Evolutionary conservation across 164 flowering plant species (phyloP), one percentile per base, ranked within the genome.

Genomic region (Aristolochia contorta): DNA sequence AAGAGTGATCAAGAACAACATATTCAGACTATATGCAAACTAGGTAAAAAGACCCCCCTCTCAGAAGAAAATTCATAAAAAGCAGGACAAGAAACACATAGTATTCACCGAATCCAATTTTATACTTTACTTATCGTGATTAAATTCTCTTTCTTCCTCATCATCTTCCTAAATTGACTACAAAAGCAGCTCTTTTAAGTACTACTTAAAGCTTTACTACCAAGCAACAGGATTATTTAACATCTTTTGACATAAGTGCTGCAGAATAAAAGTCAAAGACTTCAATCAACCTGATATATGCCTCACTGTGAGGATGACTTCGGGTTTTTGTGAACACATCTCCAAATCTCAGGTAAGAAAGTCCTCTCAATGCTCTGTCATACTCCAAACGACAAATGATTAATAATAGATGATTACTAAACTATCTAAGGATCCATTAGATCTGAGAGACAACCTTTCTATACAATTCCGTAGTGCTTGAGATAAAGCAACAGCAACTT

Each of bases 401-500:
- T 37, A 37, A 37, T 37, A 37, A 37, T 37, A 37, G 9, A 37
- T 10, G 7, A 37, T 10, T 37, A 37, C 9, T 37, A 37, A 37
- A 37, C 43, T 37, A 37, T 37, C 16, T 60, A 50, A 54, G 23
- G 18, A 20, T 46, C 18, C 32, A 12, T 43, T 27, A n/a, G 53
- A 60, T 5, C 58, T 64, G 48, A 49, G 57, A 20, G 54, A 53
- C 37, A 50, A 93, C 99, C 94, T 93, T 73, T 90, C 97, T 48
- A 93, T 80, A 62, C 93, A 64, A 78, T 88, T 90, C 67, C 90
- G 76, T 52, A 93, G 65, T 63, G 97, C 89, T 74, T 93, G 99
- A 63, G 97, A 87, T 53, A 93, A 67, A 72, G 99, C 99, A 72
- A 78, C 72, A 30, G 92, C 86, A 75, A 90, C 85, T 72, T 93